Evolutionary conservation across 441 rosid species (phyloP).

Genomic region (Hura crepitans): DNA sequence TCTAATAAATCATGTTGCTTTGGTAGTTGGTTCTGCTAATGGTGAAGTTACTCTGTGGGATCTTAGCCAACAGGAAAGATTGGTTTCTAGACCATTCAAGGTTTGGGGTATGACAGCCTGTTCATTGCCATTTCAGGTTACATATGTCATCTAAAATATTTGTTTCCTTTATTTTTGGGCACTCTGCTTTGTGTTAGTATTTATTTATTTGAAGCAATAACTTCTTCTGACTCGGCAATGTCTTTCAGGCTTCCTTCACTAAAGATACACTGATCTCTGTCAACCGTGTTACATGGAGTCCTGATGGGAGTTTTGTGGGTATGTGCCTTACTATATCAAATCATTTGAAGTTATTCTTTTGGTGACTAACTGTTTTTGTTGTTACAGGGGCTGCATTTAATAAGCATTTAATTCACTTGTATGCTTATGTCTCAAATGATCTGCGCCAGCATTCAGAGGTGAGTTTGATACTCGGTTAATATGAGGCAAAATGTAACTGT

Average conservation of each 20-base stretch:
- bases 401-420: conserved; percentile 70
- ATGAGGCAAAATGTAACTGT: conserved; percentile 8
- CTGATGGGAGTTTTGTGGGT: conserved; percentile 84
- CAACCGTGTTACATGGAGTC: conserved; percentile 85
- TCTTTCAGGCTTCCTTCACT: conserved; percentile 58
- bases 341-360: too few relatives aligned
- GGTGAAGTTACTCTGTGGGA: conserved; percentile 92
- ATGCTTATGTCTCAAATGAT: conserved; percentile 51
- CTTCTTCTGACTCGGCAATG: conserved; percentile 21
- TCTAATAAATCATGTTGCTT: conserved; percentile 30
- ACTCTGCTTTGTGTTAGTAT: not conserved
- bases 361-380: too few relatives aligned
- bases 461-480: conserved; percentile 21
- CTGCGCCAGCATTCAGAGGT: conserved; percentile 70
- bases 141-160: conserved; percentile 6
- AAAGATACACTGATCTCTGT: conserved; percentile 55
- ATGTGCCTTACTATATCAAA: conserved; percentile 8
- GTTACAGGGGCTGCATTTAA: conserved; percentile 39
- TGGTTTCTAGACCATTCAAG: conserved; percentile 74
- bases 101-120: conserved; percentile 50
- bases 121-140: conserved; percentile 66
- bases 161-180: not conserved
- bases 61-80: conserved; percentile 49
- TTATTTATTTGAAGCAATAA: conserved; percentile 15
- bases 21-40: conserved; percentile 69